These are phyloP conservation scores for Nyssa sinensis DNA, from an alignment of 148 eudicot species.

Conservation along the genomic window DNA sequence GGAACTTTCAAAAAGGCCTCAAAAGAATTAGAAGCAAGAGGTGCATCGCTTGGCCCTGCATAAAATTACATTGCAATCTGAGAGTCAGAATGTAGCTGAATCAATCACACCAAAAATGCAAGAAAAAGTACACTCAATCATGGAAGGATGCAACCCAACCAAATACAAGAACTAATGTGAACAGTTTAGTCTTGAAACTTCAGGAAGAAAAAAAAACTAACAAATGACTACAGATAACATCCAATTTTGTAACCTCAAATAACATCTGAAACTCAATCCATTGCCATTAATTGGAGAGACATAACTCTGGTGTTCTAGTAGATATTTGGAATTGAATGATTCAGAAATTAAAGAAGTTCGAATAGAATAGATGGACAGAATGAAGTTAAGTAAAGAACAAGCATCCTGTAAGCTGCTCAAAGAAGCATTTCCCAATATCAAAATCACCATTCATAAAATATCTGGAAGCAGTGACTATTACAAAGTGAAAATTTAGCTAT, in stretches of 20 bases:
- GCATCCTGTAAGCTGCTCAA: no score
- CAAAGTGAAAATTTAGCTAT: no score
- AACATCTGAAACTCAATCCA: neutral
- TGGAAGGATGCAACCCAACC: neutral
- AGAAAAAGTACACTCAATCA: slow-evolving; percentile 1
- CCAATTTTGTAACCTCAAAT: neutral
- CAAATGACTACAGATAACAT: no score
- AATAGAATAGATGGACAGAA: no score
- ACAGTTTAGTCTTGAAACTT: neutral
- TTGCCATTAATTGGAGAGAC: neutral
- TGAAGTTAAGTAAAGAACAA: no score
- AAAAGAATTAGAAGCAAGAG: slow-evolving; percentile 81
- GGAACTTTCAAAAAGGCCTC: slow-evolving; percentile 98
- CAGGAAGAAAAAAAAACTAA: neutral
- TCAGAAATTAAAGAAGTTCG: no score
- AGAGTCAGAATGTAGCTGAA: slow-evolving; percentile 7
- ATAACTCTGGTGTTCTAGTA: no score
- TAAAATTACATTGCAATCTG: slow-evolving; percentile 7
- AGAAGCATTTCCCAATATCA: no score
- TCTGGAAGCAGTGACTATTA: no score
- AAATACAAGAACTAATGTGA: neutral
- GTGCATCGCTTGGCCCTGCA: slow-evolving; percentile 94
- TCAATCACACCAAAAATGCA: neutral
- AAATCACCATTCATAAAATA: no score
- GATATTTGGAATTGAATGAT: no score